phyloP scores from a whole-genome alignment of 2,329 filamentous ascomycete genomes.

The Mycocentrospora acerina region DNA sequence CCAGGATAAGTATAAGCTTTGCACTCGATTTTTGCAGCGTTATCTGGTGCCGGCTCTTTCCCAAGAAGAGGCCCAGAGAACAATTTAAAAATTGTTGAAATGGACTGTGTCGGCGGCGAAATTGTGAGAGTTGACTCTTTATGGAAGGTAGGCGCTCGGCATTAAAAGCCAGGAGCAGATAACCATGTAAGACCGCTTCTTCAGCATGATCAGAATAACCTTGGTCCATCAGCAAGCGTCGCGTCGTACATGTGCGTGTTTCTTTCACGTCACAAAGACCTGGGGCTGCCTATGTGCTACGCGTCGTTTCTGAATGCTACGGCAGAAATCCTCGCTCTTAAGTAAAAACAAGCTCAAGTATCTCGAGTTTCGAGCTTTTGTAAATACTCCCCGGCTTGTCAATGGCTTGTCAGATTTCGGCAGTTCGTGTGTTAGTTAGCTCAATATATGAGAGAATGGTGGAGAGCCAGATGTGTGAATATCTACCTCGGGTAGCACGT shows the following conservation, averaged over 20 bases:
- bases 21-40: too few species aligned
- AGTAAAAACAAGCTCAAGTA: constrained; percentile 1
- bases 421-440: background rate
- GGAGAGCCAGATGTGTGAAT: background rate
- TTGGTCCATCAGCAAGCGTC: constrained; percentile 3
- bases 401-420: constrained; percentile 5
- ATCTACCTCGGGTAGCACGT: background rate
- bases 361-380: constrained; percentile 13
- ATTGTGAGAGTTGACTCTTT: background rate
- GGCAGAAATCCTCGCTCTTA: constrained; percentile 7
- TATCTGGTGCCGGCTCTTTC: too few species aligned
- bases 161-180: constrained; percentile 1
- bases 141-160: constrained; percentile 2
- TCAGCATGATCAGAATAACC: too few species aligned
- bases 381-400: constrained; percentile 8
- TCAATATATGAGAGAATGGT: background rate
- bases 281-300: constrained; percentile 13
- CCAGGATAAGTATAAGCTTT: too few species aligned
- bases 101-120: constrained; percentile 1
- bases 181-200: too few species aligned
- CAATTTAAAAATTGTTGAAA: background rate
- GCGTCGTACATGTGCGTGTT: constrained; percentile 5
- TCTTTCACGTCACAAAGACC: constrained; percentile 10
- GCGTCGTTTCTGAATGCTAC: constrained; percentile 4
- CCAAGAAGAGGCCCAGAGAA: background rate